These are phyloP conservation scores for Aspergillus puulaauensis DNA, from an alignment of 2,329 filamentous ascomycete species.

Conservation along the genomic window DNA sequence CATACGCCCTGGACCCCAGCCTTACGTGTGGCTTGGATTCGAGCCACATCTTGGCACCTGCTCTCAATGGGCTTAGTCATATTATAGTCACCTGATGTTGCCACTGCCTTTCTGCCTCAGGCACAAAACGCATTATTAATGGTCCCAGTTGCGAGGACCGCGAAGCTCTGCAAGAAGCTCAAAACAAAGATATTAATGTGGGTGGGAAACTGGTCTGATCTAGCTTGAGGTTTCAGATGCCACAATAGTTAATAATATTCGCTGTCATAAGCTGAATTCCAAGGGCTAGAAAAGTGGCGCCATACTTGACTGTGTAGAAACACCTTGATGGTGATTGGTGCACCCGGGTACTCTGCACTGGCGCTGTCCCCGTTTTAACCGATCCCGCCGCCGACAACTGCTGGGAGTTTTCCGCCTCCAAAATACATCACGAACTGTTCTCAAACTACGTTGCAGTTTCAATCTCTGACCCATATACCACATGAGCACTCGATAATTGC, in stretches of 20 bases:
- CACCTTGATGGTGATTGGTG: conserved; percentile 38
- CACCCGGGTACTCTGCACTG: conserved; percentile 19
- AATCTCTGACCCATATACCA: conserved; percentile 8
- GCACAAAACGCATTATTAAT: conserved; percentile 2
- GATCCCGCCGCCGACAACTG: conserved; percentile 19
- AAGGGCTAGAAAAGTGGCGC: conserved; percentile 26
- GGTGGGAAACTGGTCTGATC: neutral
- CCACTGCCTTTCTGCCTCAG: conserved; percentile 7
- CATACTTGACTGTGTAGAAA: conserved; percentile 38
- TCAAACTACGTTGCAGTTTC: conserved; percentile 14
- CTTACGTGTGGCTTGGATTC: conserved; percentile 5
- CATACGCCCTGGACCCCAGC: conserved; percentile 7
- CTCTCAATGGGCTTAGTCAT: conserved; percentile 1
- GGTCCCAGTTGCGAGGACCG: neutral
- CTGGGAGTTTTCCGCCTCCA: conserved; percentile 18
- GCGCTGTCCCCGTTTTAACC: conserved; percentile 22
- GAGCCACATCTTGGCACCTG: conserved; percentile 8
- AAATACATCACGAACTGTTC: conserved; percentile 18
- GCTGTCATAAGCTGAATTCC: neutral
- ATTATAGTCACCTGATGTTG: neutral
- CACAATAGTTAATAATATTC: neutral
- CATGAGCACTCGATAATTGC: conserved; percentile 3
- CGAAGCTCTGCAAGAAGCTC: neutral
- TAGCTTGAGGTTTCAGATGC: neutral
- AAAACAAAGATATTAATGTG: neutral